phyloP scores from a whole-genome alignment of 768 basidiomycete genomes.

The Leccinum subgranulosum region DNA sequence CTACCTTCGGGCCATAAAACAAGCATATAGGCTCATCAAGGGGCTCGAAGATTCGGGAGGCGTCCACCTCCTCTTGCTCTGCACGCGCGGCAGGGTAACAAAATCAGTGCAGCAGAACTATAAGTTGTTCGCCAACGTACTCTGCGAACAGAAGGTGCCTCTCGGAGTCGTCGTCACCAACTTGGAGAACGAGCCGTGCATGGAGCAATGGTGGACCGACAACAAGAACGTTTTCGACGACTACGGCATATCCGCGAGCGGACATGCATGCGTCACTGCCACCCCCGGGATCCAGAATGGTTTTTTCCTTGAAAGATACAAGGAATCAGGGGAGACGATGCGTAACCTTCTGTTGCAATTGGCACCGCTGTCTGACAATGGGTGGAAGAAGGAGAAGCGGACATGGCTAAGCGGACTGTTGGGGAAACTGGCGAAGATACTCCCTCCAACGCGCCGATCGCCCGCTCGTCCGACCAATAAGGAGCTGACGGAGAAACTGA shows the following conservation, averaged over 20 bases:
- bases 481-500: constrained; percentile 11
- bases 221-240: constrained; percentile 32
- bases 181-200: constrained; percentile 34
- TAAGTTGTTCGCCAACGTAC: constrained; percentile 35
- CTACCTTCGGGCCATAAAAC: constrained; percentile 26
- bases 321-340: constrained; percentile 29
- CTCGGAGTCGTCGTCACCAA: constrained; percentile 38
- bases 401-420: constrained; percentile 18
- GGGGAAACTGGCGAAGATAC: constrained; percentile 19
- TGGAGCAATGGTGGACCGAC: constrained; percentile 38
- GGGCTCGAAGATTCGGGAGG: constrained; percentile 31
- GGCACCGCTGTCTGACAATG: not conserved
- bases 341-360: constrained; percentile 12
- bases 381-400: constrained; percentile 19
- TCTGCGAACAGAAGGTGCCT: constrained; percentile 38
- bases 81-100: constrained; percentile 38
- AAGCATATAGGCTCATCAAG: constrained; percentile 33
- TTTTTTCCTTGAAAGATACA: constrained; percentile 26
- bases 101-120: constrained; percentile 37
- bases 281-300: constrained; percentile 19
- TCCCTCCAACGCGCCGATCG: constrained; percentile 8
- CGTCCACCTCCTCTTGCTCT: constrained; percentile 38
- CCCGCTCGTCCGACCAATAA: constrained; percentile 1
- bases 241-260: constrained; percentile 28
- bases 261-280: constrained; percentile 42